Evolutionary conservation across 2,329 filamentous ascomycete species (phyloP).

Genomic region (Colletotrichum camelliae): DNA sequence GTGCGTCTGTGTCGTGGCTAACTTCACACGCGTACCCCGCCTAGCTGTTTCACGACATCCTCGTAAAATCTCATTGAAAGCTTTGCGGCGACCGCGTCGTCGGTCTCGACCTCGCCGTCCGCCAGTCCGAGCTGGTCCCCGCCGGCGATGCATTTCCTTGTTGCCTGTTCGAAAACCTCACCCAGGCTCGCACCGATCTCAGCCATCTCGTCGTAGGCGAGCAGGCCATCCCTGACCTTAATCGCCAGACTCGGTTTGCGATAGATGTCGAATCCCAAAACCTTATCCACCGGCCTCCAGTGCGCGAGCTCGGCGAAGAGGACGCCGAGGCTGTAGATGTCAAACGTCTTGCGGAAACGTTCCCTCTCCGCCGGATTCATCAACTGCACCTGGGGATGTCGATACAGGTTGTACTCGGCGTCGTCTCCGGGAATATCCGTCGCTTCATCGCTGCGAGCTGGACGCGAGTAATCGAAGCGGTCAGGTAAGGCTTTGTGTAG

Average conservation of each 20-base stretch:
- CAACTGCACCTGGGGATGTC: constrained; percentile 50
- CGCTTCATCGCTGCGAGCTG: constrained; percentile 53
- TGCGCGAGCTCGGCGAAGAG: constrained; percentile 59
- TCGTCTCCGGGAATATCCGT: constrained; percentile 54
- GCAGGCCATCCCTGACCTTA: constrained; percentile 37
- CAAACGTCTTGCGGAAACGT: constrained; percentile 54
- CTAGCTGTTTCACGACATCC: constrained; percentile 48
- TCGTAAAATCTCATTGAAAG: constrained; percentile 48
- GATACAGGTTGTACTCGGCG: constrained; percentile 52
- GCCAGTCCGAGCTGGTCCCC: constrained; percentile 40
- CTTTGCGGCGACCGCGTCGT: constrained; percentile 41
- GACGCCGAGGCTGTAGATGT: constrained; percentile 59
- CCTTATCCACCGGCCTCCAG: constrained; percentile 51
- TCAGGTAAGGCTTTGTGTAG: constrained; percentile 48
- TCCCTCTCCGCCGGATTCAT: constrained; percentile 35
- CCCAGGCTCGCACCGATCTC: constrained; percentile 44
- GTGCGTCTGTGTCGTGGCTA: background rate
- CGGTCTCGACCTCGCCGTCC: constrained; percentile 44
- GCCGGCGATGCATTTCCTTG: constrained; percentile 40
- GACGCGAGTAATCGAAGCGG: constrained; percentile 61
- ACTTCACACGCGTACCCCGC: constrained; percentile 38
- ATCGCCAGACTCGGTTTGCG: constrained; percentile 41
- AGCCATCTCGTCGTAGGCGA: constrained; percentile 33
- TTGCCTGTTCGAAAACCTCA: constrained; percentile 42
- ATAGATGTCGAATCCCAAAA: constrained; percentile 44